Base-by-base conservation (phyloP, 805 yeast species). In the Yamadazyma paraphyllophila region DNA sequence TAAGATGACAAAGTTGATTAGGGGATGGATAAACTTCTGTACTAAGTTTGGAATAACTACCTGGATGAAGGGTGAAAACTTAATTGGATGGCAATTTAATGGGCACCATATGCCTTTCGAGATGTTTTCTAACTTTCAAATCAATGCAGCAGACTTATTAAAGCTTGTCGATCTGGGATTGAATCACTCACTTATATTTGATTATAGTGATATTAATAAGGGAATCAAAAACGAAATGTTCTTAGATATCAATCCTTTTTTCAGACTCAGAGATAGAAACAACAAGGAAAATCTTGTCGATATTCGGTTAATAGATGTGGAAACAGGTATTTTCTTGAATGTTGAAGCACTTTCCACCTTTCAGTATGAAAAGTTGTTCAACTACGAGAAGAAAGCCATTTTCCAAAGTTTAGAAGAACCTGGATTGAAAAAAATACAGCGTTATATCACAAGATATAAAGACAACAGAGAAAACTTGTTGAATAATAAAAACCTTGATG, bases 71-170 rank as follows among this genome's bases (percentile, higher is more conserved):
- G 71, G 66, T 48, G 65, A 63, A 4, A 49, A 63, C 10, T 49
- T 65, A 59, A 47, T 80, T 60, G 58, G 71, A 57, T 71, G 72
- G 72, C 74, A 74, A 57, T 77, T 80, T 76, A 72, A 77, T 54
- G 80, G 79, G 0, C 51, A 71, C 38, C 66, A 69, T 26, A 74
- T 78, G 46, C 82, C 81, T 9, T 78, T 81, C 79, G 83, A 79
- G 56, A 59, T 61, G 37, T 80, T 76, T 54, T 65, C 76, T 39
- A 81, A 76, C 52, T 78, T 81, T n/a, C 74, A 77, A 42, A 65
- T 66, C 62, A 65, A 71, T 4, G 49, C 66, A 4, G 49, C 44
- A 9, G 80, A 76, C 39, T 60, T 78, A 46, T 76, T 77, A 50
- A 59, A 54, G 33, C 56, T 79, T 26, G 62, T 78, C 1, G 59